Base-by-base conservation (phyloP, 306 rosid genomes). In the Pyrus bretschneideri region DNA sequence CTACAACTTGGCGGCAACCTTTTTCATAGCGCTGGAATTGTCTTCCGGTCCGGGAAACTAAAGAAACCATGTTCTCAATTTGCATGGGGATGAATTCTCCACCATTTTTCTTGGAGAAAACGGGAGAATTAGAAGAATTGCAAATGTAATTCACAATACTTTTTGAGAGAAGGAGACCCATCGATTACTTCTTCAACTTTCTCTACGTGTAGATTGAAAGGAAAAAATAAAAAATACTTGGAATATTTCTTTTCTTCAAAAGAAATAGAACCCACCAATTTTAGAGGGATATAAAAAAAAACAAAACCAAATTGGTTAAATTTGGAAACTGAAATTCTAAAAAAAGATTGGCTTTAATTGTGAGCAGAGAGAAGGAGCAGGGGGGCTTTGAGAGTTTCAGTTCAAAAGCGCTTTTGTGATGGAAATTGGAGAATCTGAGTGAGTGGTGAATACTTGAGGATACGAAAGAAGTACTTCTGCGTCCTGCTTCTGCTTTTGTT, bases 1-100 rank as follows among this genome's bases (percentile, higher is more conserved):
- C 98, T 0, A 91, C 98, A 79, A 94, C 98, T 78, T 81, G 95
- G 70, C 98, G 97, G 70, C 79, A 82, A 2, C 91, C 96, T 62
- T 81, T 65, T 1, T 91, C 85, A 38, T 91, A 94, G 15, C 98
- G 91, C 78, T 94, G 98, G 76, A 89, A 85, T 72, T 87, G 83
- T 58, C 98, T 87, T 12, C 97, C 97, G 0, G 89, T 89, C 4
- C 97, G 91, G 30, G 98, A 86, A 0, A 87, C 91, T 77, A 87
- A 64, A 31, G 88, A 78, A 52, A 85, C 88, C 84, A 87, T 67
- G 59, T 67, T 79, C 59, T 81, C 89, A 21, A 86, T 51, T 46
- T 75, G 90, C 73, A 73, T 70, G 2, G 86, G 82, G 27, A 86
- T 76, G 30, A 84, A 63, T 72, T 88, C 84, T 22, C 75, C 77